Evolutionary conservation across 73 alveolate genomes (phyloP), one percentile per base, ranked within the genome.

Genomic region (Paramecium caudatum): DNA sequence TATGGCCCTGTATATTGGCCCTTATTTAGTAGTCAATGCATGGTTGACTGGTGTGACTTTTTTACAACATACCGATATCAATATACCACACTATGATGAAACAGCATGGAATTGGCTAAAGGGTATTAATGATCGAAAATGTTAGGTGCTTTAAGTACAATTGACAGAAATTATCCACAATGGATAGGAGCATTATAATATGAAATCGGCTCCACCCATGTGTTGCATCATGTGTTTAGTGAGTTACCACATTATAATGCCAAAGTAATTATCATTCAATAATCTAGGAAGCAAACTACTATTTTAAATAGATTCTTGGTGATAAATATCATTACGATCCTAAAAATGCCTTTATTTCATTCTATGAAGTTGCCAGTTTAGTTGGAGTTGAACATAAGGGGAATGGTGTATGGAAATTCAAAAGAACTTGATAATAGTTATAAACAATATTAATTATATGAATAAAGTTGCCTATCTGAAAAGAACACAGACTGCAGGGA

Each of bases 211-310:
- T 48, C 83, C 12, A 82, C 91, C 32, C 91, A 82, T 46, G 91
- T 82, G 4, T 43, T 82, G 25, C 91, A 82, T 17, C 91, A 82
- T 23, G 63, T 82, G 12, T 82, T 82, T 47, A 46, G 50, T 23
- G 91, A 82, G 32, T 37, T 82, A 68, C 91, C 91, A 16, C 91
- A 82, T 50, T 82, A 82, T 46, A 43, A 82, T 82, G 91, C 91
- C 1, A 82, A 68, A 47, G 91, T 62, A 48, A 30, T 19, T 5
- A 25, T 62, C 5, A 15, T 21, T 5, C 6, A 23, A 30, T 4
- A 25, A 19, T 62, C 15, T 62, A 62, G 82, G 82, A 82, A 82
- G 91, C 91, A 16, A 82, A 82, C 5, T 23, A 48, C 16, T 82
- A 82, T 50, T 68, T 82, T 21, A 82, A 82, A 33, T 30, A 82